These are phyloP conservation scores for Ogataea populi-albae DNA, from an alignment of 805 yeast genomes.

Conservation along the genomic window DNA sequence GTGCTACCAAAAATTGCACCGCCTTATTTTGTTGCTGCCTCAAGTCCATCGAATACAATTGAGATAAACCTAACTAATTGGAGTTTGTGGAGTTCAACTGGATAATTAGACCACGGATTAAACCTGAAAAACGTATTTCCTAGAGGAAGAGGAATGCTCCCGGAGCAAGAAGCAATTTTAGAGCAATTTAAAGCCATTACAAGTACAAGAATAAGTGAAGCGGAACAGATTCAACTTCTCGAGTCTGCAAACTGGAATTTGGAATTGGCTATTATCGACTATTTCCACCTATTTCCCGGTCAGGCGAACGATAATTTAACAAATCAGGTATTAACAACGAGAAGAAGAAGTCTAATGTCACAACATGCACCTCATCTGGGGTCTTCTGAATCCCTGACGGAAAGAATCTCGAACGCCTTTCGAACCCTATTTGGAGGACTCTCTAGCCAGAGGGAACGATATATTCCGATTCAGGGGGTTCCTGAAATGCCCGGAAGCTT, in stretches of 20 bases:
- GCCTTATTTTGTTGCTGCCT: no score
- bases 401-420: constrained; percentile 1
- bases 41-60: no score
- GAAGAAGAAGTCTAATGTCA: constrained; percentile 8
- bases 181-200: constrained; percentile 21
- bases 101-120: no score
- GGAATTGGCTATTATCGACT: constrained; percentile 25
- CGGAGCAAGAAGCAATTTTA: constrained; percentile 19
- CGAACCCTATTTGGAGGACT: constrained; percentile 3
- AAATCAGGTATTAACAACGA: constrained; percentile 8
- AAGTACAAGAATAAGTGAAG: constrained; percentile 12
- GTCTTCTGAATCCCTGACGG: constrained; percentile 5
- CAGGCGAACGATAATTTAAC: constrained; percentile 13
- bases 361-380: background rate
- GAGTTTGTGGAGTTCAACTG: no score
- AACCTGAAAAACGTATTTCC: background rate
- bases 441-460: background rate
- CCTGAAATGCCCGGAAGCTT: constrained; percentile 24
- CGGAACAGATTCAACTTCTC: constrained; percentile 20
- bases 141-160: constrained; percentile 8
- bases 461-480: constrained; percentile 6
- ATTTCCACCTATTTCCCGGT: constrained; percentile 23
- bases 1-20: no score
- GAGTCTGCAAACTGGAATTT: constrained; percentile 27
- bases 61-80: no score